A percentile compares a stretch with the other conserved stretches of the same genome.
These are phyloP conservation scores for Porcisia hertigi DNA, from an alignment of 208 protist genomes.

Conservation along the genomic window DNA sequence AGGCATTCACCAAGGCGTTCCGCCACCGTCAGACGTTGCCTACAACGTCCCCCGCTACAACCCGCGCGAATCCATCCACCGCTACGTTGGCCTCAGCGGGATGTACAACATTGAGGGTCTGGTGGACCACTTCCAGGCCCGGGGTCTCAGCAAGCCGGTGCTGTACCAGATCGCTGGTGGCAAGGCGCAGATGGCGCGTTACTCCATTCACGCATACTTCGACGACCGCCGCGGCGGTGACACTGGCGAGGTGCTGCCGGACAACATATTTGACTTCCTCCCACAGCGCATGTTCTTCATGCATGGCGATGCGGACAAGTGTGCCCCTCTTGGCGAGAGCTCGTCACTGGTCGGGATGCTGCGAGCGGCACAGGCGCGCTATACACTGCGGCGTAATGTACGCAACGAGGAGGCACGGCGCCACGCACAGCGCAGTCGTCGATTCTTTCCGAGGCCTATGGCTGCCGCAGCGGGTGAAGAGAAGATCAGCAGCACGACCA, in stretches of 20 bases:
- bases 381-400: slow-evolving; percentile 26
- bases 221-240: slow-evolving; percentile 36
- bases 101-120: slow-evolving; percentile 82
- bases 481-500: neutral
- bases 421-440: slow-evolving; percentile 30
- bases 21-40: slow-evolving; percentile 41
- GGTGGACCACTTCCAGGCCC: slow-evolving; percentile 56
- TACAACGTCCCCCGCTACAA: slow-evolving; percentile 90
- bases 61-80: slow-evolving; percentile 75
- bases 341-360: slow-evolving; percentile 57
- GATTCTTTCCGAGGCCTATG: slow-evolving; percentile 7
- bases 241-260: slow-evolving; percentile 76
- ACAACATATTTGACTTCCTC: slow-evolving; percentile 84
- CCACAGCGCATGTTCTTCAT: slow-evolving; percentile 80
- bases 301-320: slow-evolving; percentile 82
- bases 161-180: slow-evolving; percentile 72
- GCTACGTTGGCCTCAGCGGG: slow-evolving; percentile 84
- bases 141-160: slow-evolving; percentile 68
- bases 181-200: slow-evolving; percentile 50
- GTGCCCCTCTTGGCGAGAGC: slow-evolving; percentile 76
- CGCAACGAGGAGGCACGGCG: slow-evolving; percentile 31
- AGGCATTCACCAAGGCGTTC: slow-evolving; percentile 32
- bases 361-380: slow-evolving; percentile 53
- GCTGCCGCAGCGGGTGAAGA: neutral
- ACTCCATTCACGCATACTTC: slow-evolving; percentile 77